Conservation (phyloP, 2,329 filamentous ascomycete species). For the Beauveria caledonica region DNA sequence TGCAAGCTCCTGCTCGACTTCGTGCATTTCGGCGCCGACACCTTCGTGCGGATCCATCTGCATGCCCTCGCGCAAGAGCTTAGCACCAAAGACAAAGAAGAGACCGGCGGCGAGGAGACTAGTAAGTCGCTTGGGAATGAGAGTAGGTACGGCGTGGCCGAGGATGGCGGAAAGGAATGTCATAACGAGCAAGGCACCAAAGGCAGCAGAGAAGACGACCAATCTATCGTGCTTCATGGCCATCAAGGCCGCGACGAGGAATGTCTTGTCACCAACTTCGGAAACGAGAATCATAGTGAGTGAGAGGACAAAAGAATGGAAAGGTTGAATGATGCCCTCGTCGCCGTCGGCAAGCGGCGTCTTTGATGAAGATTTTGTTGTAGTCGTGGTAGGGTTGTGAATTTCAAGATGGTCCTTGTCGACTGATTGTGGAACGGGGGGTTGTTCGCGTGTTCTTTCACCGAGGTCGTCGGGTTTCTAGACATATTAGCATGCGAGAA, state of each 20-base stretch:
- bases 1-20: constrained; percentile 87
- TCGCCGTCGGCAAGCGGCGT: constrained; percentile 24
- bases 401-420: constrained; percentile 57
- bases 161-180: constrained; percentile 88
- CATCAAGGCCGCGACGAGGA: constrained; percentile 94
- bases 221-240: constrained; percentile 96
- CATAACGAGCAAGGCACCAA: constrained; percentile 85
- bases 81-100: constrained; percentile 83
- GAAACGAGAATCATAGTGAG: constrained; percentile 97
- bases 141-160: constrained; percentile 81
- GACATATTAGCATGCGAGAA: not conserved
- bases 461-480: constrained; percentile 80
- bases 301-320: constrained; percentile 85
- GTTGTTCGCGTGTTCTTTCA: constrained; percentile 65
- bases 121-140: constrained; percentile 86
- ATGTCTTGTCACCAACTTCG: constrained; percentile 97
- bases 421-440: constrained; percentile 57
- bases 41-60: constrained; percentile 85
- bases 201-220: constrained; percentile 91
- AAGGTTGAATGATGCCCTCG: constrained; percentile 63
- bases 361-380: constrained; percentile 18
- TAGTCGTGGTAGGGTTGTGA: constrained; percentile 22
- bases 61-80: constrained; percentile 77
- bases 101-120: constrained; percentile 77
- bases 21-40: constrained; percentile 93